Evolutionary conservation across 1,284 basidiomycete species (phyloP).

Genomic region (Sphagnurus paluster): DNA sequence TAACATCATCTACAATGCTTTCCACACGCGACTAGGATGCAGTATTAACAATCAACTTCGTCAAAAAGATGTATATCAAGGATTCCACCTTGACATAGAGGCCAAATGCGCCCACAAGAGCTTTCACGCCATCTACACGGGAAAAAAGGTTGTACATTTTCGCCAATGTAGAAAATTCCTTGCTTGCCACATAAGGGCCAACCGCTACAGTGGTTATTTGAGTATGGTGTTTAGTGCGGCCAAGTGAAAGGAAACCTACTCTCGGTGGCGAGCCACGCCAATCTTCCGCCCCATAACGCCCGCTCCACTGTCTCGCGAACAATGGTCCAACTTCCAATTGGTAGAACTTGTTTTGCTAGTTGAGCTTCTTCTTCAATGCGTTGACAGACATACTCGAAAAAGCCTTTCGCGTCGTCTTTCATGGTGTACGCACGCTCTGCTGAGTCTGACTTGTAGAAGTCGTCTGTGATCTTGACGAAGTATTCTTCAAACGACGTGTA

Average conservation of each 20-base stretch:
- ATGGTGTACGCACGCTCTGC: slow-evolving; percentile 34
- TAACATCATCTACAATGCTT: slow-evolving; percentile 56
- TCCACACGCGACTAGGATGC: slow-evolving; percentile 50
- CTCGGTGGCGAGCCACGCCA: slow-evolving; percentile 57
- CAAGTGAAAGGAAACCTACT: slow-evolving; percentile 40
- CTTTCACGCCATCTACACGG: slow-evolving; percentile 55
- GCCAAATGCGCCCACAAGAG: slow-evolving; percentile 66
- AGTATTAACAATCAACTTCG: no score
- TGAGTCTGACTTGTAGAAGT: slow-evolving; percentile 58
- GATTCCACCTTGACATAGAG: slow-evolving; percentile 50
- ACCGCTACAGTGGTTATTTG: slow-evolving; percentile 43
- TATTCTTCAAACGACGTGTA: slow-evolving; percentile 58
- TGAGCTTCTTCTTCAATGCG: slow-evolving; percentile 57
- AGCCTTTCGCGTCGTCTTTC: slow-evolving; percentile 48
- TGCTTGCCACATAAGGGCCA: slow-evolving; percentile 53
- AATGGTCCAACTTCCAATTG: slow-evolving; percentile 47
- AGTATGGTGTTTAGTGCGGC: not conserved
- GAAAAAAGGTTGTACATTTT: slow-evolving; percentile 66
- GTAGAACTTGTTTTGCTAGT: slow-evolving; percentile 52
- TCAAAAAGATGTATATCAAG: not conserved
- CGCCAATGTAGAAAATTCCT: slow-evolving; percentile 49
- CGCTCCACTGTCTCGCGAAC: slow-evolving; percentile 53
- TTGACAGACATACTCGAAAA: slow-evolving; percentile 50
- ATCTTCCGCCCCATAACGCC: slow-evolving; percentile 53
- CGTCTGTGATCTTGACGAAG: slow-evolving; percentile 47